phyloP scores from a whole-genome alignment of 176 grass and related monocot genomes.

The Areca catechu region DNA sequence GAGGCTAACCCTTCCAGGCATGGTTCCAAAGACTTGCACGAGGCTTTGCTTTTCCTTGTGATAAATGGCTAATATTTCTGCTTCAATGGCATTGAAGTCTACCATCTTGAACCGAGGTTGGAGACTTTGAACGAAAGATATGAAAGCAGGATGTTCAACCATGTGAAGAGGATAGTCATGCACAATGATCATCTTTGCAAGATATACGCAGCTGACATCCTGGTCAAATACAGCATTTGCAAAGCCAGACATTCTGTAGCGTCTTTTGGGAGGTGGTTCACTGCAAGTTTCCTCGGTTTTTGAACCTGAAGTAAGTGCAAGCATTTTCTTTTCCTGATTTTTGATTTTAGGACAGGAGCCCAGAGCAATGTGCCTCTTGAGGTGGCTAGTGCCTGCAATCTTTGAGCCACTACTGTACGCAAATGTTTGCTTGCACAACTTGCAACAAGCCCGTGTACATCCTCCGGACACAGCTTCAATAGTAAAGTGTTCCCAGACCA shows the following conservation, averaged over 20 bases:
- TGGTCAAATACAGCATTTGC: constrained; percentile 80
- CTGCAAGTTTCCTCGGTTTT: constrained; percentile 36
- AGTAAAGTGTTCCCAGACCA: constrained; percentile 80
- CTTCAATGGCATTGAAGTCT: constrained; percentile 57
- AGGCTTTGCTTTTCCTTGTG: constrained; percentile 60
- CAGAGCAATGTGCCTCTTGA: constrained; percentile 79
- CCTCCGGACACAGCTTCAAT: constrained; percentile 51
- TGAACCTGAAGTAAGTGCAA: constrained; percentile 12
- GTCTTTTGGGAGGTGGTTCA: constrained; percentile 49
- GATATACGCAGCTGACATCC: constrained; percentile 46
- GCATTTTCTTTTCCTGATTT: constrained; percentile 36
- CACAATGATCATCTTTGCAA: constrained; percentile 76
- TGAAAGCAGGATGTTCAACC: constrained; percentile 64
- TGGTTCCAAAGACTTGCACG: constrained; percentile 40
- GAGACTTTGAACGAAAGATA: constrained; percentile 47
- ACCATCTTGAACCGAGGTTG: constrained; percentile 62
- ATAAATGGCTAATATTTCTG: constrained; percentile 57
- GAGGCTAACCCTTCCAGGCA: constrained; percentile 69
- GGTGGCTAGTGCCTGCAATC: constrained; percentile 78
- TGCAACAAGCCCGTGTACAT: constrained; percentile 61
- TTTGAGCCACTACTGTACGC: constrained; percentile 83
- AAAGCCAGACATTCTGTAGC: constrained; percentile 62
- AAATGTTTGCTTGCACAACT: constrained; percentile 85
- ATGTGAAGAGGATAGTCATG: constrained; percentile 87
- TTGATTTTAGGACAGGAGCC: constrained; percentile 76